Evolutionary conservation across 306 rosid species (phyloP).

Genomic region (Potentilla sterilis): DNA sequence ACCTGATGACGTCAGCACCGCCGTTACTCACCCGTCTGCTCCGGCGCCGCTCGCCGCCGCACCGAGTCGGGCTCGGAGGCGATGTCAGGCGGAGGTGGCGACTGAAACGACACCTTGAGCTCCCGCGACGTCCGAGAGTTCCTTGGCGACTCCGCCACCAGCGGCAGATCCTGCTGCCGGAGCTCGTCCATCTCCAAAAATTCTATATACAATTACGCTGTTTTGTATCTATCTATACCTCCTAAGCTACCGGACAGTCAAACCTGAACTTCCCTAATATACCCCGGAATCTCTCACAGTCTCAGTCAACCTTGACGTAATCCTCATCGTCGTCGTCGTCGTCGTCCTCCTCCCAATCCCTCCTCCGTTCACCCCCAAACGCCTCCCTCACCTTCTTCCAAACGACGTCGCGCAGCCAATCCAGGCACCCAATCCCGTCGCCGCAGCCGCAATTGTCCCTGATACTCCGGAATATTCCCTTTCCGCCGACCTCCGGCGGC

Average conservation of each 20-base stretch:
- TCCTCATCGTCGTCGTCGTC: slow-evolving; percentile 15
- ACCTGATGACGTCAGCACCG: slow-evolving; percentile 55
- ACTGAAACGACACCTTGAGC: slow-evolving; percentile 60
- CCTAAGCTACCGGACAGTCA: slow-evolving; percentile 40
- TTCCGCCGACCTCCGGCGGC: slow-evolving; percentile 9
- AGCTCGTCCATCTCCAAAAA: slow-evolving; percentile 75
- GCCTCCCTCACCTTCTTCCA: not conserved
- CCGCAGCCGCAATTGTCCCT: slow-evolving; percentile 27
- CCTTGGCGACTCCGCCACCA: slow-evolving; percentile 57
- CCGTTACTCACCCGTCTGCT: not conserved
- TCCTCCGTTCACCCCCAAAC: slow-evolving; percentile 12
- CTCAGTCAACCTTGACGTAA: slow-evolving; percentile 29
- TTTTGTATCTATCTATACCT: not conserved
- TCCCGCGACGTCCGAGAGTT: slow-evolving; percentile 41
- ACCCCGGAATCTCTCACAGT: not conserved
- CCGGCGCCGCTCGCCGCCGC: slow-evolving; percentile 40
- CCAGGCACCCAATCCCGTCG: slow-evolving; percentile 33
- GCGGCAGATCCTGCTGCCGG: slow-evolving; percentile 28
- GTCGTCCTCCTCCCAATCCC: not conserved
- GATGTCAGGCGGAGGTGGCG: slow-evolving; percentile 17
- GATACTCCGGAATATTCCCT: slow-evolving; percentile 20
- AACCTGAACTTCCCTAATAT: slow-evolving; percentile 18
- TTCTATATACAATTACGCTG: not conserved
- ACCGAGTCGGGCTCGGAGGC: slow-evolving; percentile 34
- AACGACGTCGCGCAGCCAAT: slow-evolving; percentile 33